Evolutionary conservation across 1,284 basidiomycete species (phyloP).

Genomic region (Austroboletus rostrupii): DNA sequence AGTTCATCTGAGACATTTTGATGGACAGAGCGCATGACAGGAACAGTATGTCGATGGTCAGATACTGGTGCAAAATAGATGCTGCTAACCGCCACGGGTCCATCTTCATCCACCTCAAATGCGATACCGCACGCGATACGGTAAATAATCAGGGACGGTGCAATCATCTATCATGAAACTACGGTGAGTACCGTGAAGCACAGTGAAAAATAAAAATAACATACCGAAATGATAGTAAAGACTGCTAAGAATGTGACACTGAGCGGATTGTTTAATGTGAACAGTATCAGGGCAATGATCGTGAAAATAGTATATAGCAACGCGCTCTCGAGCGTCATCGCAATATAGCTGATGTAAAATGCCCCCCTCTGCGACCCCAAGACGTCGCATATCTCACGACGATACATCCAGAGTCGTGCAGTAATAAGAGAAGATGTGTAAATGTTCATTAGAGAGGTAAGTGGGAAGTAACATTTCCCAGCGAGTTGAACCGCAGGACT

Average conservation of each 20-base stretch:
- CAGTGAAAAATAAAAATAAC: background rate
- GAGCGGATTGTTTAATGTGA: conserved; percentile 15
- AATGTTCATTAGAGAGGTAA: conserved; percentile 14
- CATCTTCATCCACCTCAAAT: background rate
- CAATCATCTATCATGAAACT: background rate
- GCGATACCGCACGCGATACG: conserved; percentile 20
- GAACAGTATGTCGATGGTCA: too few relatives aligned
- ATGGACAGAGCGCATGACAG: too few relatives aligned
- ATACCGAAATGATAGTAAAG: conserved; percentile 18
- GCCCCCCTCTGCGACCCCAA: conserved; percentile 11
- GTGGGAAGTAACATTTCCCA: conserved; percentile 16
- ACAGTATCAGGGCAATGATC: conserved; percentile 11
- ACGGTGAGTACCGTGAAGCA: background rate
- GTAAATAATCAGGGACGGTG: conserved; percentile 10
- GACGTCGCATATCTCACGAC: conserved; percentile 5
- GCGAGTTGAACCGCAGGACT: conserved; percentile 13
- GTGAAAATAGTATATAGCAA: conserved; percentile 13
- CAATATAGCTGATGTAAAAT: conserved; percentile 21
- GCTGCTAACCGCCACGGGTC: background rate
- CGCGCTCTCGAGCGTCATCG: conserved; percentile 26
- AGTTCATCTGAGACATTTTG: too few relatives aligned
- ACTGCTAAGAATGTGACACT: conserved; percentile 19
- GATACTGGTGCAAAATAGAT: background rate
- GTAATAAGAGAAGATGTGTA: conserved; percentile 12
- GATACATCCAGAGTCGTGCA: conserved; percentile 15